phyloP scores from a whole-genome alignment of 2,329 filamentous ascomycete genomes.

The Trichoderma guizhouense region DNA sequence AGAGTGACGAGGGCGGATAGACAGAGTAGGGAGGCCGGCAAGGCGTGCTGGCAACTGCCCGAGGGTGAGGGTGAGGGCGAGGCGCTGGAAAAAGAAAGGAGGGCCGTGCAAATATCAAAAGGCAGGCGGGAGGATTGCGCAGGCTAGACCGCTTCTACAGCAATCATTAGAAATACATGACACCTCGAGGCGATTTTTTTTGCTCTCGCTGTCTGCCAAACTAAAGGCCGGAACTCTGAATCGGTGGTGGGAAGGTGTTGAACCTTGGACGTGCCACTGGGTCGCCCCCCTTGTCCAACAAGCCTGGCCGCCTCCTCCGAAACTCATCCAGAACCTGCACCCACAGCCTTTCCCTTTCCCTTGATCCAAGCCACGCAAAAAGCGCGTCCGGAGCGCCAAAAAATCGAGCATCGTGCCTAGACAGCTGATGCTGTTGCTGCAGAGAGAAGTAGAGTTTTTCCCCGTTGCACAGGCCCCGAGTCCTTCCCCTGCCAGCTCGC shows the following conservation, averaged over 20 bases:
- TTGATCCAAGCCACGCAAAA: conserved; percentile 26
- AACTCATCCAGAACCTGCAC: conserved; percentile 24
- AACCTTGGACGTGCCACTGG: conserved; percentile 21
- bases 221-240: conserved; percentile 13
- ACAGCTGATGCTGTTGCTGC: conserved; percentile 32
- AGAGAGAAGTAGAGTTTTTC: conserved; percentile 27
- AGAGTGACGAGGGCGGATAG: neutral
- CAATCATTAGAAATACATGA: neutral
- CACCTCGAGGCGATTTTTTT: conserved; percentile 5
- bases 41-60: conserved; percentile 3
- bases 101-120: conserved; percentile 3
- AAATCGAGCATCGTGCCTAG: conserved; percentile 28
- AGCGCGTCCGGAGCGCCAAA: conserved; percentile 32
- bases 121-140: neutral
- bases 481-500: neutral
- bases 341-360: conserved; percentile 26
- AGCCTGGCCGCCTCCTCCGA: conserved; percentile 26
- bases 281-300: conserved; percentile 27
- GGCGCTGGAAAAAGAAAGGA: neutral
- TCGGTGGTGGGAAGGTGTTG: conserved; percentile 18
- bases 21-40: neutral
- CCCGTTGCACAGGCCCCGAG: neutral
- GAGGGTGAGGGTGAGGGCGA: neutral
- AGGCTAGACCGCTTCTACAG: neutral
- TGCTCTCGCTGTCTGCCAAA: neutral